Conservation (phyloP, 73 alveolate genomes). For the Breviolum minutum region DNA sequence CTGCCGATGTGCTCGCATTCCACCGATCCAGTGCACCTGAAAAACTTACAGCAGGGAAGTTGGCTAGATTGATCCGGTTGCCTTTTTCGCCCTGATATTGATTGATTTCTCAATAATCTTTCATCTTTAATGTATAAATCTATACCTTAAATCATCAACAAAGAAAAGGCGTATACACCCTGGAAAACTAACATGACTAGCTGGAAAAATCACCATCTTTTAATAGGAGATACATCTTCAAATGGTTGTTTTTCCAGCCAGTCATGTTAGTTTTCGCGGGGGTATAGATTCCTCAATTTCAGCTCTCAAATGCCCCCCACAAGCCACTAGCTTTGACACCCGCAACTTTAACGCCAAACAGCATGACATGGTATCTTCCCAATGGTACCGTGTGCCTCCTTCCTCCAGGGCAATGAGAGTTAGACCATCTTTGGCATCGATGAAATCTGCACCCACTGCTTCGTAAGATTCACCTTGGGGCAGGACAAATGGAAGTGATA, state of each 20-base stretch:
- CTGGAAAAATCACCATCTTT: background rate
- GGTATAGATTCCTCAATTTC: background rate
- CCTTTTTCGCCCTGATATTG: too few relatives aligned
- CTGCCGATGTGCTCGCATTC: constrained; percentile 37
- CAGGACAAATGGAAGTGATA: background rate
- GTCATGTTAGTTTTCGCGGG: too few relatives aligned
- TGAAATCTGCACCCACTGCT: constrained; percentile 66
- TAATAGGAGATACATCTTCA: background rate
- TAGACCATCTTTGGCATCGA: constrained; percentile 67
- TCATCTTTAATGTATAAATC: too few relatives aligned
- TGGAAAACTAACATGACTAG: background rate
- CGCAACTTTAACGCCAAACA: background rate
- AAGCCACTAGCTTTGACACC: too few relatives aligned
- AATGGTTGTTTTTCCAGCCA: too few relatives aligned
- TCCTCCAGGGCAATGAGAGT: constrained; percentile 41
- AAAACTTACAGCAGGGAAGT: too few relatives aligned
- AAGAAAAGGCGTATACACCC: too few relatives aligned
- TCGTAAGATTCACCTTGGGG: background rate
- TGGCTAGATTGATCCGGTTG: background rate
- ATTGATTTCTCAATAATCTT: too few relatives aligned
- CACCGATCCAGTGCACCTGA: constrained; percentile 79
- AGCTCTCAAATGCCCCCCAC: background rate
- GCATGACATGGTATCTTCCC: background rate
- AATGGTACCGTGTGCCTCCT: constrained; percentile 20
- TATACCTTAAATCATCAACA: too few relatives aligned